Conservation (phyloP, 306 rosid genomes). For the Benincasa hispida region DNA sequence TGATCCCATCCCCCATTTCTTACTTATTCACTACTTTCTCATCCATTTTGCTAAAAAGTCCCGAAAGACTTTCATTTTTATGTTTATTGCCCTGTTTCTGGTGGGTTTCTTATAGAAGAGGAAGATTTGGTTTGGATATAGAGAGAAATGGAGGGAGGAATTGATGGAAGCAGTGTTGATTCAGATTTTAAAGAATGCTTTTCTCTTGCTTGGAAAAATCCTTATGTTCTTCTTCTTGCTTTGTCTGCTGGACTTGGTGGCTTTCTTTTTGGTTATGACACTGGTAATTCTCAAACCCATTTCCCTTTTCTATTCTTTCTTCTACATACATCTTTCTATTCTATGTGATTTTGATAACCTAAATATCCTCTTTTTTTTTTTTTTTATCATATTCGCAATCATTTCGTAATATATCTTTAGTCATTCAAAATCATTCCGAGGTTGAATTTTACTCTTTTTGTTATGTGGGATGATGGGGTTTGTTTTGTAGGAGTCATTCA, state of each 20-base stretch:
- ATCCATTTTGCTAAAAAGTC: background rate
- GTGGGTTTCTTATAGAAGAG: too few relatives aligned
- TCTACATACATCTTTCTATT: too few relatives aligned
- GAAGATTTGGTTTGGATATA: too few relatives aligned
- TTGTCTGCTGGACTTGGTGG: slow-evolving; percentile 80
- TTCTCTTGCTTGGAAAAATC: slow-evolving; percentile 44
- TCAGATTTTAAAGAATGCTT: slow-evolving; percentile 56
- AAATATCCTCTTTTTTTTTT: too few relatives aligned
- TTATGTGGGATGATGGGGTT: too few relatives aligned
- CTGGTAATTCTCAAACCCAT: slow-evolving; percentile 22
- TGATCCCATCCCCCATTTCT: background rate
- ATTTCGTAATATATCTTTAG: too few relatives aligned
- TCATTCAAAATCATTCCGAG: too few relatives aligned
- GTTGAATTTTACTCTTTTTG: too few relatives aligned
- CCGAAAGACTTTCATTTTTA: background rate
- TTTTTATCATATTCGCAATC: too few relatives aligned
- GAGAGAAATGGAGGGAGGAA: slow-evolving; percentile 38
- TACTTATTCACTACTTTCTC: background rate
- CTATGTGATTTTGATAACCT: too few relatives aligned
- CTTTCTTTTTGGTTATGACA: slow-evolving; percentile 76
- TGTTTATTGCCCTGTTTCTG: too few relatives aligned
- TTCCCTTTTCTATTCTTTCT: too few relatives aligned
- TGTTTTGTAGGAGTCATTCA: slow-evolving; percentile 56
- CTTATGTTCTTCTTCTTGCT: slow-evolving; percentile 70
- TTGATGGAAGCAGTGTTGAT: slow-evolving; percentile 23